Evolutionary conservation across 2,329 filamentous ascomycete genomes (phyloP).

Genomic region (Phialocephala sp.): DNA sequence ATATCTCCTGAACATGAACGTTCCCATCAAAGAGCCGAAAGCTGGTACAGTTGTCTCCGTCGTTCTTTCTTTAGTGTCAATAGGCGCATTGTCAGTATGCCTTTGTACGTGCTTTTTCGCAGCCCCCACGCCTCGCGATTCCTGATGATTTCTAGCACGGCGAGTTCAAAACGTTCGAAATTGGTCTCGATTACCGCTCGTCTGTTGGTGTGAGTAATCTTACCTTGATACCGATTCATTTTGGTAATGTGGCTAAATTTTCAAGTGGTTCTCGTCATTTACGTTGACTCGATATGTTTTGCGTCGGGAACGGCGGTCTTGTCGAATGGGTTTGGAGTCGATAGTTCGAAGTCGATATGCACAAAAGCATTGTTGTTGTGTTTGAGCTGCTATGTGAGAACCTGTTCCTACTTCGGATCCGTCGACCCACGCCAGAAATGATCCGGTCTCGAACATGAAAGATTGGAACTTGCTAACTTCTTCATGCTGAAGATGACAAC

Average conservation of each 20-base stretch:
- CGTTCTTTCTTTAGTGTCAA: conserved; percentile 32
- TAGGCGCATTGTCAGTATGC: conserved; percentile 35
- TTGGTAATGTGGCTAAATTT: conserved; percentile 8
- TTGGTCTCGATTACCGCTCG: conserved; percentile 36
- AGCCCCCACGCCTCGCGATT: background rate
- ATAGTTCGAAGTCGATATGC: conserved; percentile 56
- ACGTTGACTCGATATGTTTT: conserved; percentile 64
- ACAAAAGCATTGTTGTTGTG: conserved; percentile 65
- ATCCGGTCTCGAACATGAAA: background rate
- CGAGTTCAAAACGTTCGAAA: conserved; percentile 36
- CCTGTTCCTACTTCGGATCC: background rate
- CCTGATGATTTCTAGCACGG: conserved; percentile 30
- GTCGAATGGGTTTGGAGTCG: conserved; percentile 62
- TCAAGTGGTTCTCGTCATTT: conserved; percentile 65
- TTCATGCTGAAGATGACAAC: conserved; percentile 53
- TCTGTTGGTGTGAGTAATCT: conserved; percentile 37
- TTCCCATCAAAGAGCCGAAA: conserved; percentile 20
- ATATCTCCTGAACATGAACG: background rate
- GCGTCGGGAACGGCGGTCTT: conserved; percentile 62
- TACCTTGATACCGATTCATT: no score
- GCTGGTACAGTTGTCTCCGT: conserved; percentile 32
- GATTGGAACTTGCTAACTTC: background rate
- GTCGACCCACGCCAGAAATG: no score
- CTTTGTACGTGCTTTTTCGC: conserved; percentile 30
- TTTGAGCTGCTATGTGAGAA: conserved; percentile 57